Conservation (phyloP, 768 basidiomycete genomes). For the Trametes meyenii region DNA sequence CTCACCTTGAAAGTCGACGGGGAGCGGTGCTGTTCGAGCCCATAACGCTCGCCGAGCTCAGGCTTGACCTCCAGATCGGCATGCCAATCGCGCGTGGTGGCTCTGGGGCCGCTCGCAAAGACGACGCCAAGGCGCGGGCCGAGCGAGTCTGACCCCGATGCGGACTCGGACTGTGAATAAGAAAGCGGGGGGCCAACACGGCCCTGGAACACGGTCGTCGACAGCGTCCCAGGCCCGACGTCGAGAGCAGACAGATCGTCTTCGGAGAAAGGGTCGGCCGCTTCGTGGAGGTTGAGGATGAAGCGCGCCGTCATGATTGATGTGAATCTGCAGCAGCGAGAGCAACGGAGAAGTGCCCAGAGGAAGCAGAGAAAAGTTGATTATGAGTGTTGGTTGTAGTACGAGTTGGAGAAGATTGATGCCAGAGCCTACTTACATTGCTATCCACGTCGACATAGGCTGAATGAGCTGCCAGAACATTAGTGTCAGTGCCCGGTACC, state of each 20-base stretch:
- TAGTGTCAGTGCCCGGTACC: background rate
- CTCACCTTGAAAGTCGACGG: too few relatives aligned
- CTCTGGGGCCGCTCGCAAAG: too few relatives aligned
- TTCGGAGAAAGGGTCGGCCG: background rate
- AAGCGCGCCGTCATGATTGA: slow-evolving; percentile 15
- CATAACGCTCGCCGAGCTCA: too few relatives aligned
- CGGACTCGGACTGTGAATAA: too few relatives aligned
- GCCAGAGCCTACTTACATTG: background rate
- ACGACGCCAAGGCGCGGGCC: too few relatives aligned
- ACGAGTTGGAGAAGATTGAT: background rate
- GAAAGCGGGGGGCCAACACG: too few relatives aligned
- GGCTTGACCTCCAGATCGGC: too few relatives aligned
- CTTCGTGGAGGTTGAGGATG: slow-evolving; percentile 13
- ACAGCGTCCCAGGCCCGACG: background rate
- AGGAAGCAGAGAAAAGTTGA: background rate
- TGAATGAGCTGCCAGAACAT: slow-evolving; percentile 1
- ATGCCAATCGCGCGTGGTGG: too few relatives aligned
- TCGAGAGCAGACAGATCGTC: background rate
- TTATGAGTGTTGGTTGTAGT: background rate
- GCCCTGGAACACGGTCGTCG: background rate
- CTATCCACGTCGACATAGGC: slow-evolving; percentile 15
- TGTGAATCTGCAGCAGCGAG: background rate
- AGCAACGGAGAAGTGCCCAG: background rate
- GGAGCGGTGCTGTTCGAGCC: too few relatives aligned
- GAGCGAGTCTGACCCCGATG: too few relatives aligned